Conservation (phyloP, 345 rosid genomes). For the Pseudoturritis turrita region DNA sequence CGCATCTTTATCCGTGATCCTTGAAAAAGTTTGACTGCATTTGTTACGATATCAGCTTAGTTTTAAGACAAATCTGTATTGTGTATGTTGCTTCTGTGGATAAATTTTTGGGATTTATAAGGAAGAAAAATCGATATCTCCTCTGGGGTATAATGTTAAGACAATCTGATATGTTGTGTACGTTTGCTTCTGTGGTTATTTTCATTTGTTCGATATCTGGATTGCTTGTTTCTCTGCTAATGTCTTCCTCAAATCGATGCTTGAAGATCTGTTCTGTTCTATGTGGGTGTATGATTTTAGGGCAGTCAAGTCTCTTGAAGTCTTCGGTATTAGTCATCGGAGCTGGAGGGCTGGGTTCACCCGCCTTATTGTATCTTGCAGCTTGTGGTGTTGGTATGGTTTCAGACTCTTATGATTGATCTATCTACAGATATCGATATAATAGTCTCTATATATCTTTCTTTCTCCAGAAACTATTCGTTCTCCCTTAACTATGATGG, state of each 20-base stretch:
- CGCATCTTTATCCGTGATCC: background rate
- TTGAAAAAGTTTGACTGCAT: background rate
- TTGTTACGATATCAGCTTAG: background rate
- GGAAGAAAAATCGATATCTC: background rate
- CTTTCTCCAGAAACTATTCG: background rate
- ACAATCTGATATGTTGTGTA: background rate
- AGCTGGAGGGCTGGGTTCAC: conserved; percentile 96
- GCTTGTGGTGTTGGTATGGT: conserved; percentile 84
- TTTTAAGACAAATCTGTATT: background rate
- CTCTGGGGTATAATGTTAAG: background rate
- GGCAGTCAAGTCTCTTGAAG: conserved; percentile 72
- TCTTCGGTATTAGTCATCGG: conserved; percentile 83
- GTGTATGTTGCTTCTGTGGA: background rate
- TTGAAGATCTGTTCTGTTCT: background rate
- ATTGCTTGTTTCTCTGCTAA: background rate
- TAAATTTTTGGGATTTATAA: background rate
- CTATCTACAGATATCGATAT: background rate
- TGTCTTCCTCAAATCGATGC: background rate
- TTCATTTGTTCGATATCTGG: background rate
- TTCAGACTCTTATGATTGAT: background rate
- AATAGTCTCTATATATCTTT: background rate
- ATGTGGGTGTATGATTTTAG: conserved; percentile 32
- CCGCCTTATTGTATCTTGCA: conserved; percentile 82
- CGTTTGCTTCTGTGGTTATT: background rate
- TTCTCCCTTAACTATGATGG: background rate